Conservation (phyloP, 805 yeast genomes). For the Wickerhamomyces hampshirensis region DNA sequence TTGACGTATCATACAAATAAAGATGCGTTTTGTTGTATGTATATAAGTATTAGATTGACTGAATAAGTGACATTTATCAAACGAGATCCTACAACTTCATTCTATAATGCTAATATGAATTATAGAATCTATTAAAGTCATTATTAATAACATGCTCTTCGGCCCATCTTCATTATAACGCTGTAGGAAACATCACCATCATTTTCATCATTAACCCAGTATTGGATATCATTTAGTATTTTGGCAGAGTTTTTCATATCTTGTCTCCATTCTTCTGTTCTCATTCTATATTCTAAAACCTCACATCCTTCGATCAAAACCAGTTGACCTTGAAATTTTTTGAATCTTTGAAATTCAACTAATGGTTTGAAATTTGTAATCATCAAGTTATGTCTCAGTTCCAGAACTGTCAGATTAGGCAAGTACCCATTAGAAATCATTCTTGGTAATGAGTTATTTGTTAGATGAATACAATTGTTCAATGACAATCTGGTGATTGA, state of each 20-base stretch:
- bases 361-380: slow-evolving; percentile 59
- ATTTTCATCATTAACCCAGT: slow-evolving; percentile 52
- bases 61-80: too few relatives aligned
- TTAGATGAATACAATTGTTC: slow-evolving; percentile 61
- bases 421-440: slow-evolving; percentile 42
- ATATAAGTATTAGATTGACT: too few relatives aligned
- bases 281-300: slow-evolving; percentile 51
- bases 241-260: slow-evolving; percentile 52
- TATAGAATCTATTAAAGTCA: neutral
- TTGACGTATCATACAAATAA: too few relatives aligned
- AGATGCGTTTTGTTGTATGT: too few relatives aligned
- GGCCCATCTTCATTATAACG: neutral
- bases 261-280: slow-evolving; percentile 53
- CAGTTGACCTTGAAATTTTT: slow-evolving; percentile 26
- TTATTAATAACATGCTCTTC: neutral
- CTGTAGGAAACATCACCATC: slow-evolving; percentile 29
- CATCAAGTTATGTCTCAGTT: slow-evolving; percentile 57
- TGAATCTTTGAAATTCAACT: slow-evolving; percentile 53
- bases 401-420: slow-evolving; percentile 64
- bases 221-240: slow-evolving; percentile 57
- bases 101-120: too few relatives aligned
- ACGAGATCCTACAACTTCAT: too few relatives aligned
- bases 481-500: slow-evolving; percentile 62
- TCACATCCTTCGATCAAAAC: slow-evolving; percentile 81
- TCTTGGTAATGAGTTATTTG: slow-evolving; percentile 55